These are phyloP conservation scores for Tuber magnatum DNA, from an alignment of 495 filamentous ascomycete species.

Conservation along the genomic window DNA sequence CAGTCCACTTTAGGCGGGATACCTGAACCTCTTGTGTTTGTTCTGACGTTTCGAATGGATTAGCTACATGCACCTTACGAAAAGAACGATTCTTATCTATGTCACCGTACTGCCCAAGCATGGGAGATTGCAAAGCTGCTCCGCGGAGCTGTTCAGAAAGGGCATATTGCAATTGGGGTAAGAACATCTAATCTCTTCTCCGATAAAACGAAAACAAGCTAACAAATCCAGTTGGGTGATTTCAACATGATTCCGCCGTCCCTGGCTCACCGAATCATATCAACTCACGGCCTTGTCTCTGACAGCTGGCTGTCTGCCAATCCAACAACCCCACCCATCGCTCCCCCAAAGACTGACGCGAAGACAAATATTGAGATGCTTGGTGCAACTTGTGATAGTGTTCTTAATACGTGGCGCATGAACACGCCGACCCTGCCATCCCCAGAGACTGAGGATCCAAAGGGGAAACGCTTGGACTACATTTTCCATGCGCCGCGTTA, in stretches of 20 bases:
- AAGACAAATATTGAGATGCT: constrained; percentile 69
- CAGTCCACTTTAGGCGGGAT: constrained; percentile 21
- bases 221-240: constrained; percentile 57
- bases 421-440: constrained; percentile 52
- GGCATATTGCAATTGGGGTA: constrained; percentile 68
- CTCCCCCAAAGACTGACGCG: constrained; percentile 54
- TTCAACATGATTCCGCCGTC: constrained; percentile 92
- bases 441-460: constrained; percentile 56
- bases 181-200: not conserved
- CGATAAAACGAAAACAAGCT: not conserved
- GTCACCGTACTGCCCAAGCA: constrained; percentile 87
- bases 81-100: constrained; percentile 73
- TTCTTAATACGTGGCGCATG: constrained; percentile 93
- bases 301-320: constrained; percentile 62
- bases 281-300: constrained; percentile 64
- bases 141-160: constrained; percentile 72
- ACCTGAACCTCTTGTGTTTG: not conserved
- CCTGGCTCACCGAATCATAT: constrained; percentile 77
- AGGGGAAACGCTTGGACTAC: constrained; percentile 87
- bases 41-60: constrained; percentile 19
- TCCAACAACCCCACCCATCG: constrained; percentile 40
- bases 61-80: constrained; percentile 84
- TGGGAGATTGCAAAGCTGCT: constrained; percentile 94
- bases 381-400: constrained; percentile 78
- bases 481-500: constrained; percentile 55